Percentiles rank a stretch among this genome's conserved stretches.
phyloP scores from a whole-genome alignment of 257 asterid species.

The Jaltomata sinuosa region DNA sequence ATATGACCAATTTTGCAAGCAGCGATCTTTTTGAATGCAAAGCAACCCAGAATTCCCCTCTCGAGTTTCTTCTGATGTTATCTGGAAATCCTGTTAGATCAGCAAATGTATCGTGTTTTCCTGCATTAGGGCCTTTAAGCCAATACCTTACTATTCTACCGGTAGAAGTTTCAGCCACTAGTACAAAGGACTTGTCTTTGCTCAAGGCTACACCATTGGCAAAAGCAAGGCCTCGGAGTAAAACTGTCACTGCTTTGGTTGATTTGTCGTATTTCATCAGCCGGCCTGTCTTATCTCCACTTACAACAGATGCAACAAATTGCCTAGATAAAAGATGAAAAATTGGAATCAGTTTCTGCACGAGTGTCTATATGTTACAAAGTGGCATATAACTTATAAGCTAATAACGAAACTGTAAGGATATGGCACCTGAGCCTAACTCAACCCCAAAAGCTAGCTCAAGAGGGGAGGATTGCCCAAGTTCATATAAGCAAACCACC shows the following conservation, averaged over 20 bases:
- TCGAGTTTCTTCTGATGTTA: conserved; percentile 52
- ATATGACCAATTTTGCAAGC: conserved; percentile 17
- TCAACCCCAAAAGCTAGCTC: too few species aligned
- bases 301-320: conserved; percentile 33
- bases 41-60: conserved; percentile 69
- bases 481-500: too few species aligned
- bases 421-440: too few species aligned
- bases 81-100: conserved; percentile 59
- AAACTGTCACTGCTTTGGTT: conserved; percentile 1
- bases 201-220: conserved; percentile 11
- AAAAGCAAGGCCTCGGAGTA: background rate
- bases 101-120: conserved; percentile 30
- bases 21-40: conserved; percentile 40
- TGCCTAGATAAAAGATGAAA: conserved; percentile 26
- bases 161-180: conserved; percentile 21
- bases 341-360: background rate
- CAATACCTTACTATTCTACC: conserved; percentile 27
- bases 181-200: conserved; percentile 5
- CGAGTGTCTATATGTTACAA: background rate
- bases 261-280: conserved; percentile 12
- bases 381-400: background rate
- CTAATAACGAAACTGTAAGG: background rate
- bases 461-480: too few species aligned
- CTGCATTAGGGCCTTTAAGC: conserved; percentile 53
- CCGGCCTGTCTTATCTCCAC: conserved; percentile 14